Percentiles rank a stretch among this genome's conserved stretches.
These are phyloP conservation scores for Daldinia loculata DNA, from an alignment of 495 filamentous ascomycete genomes.

Conservation along the genomic window DNA sequence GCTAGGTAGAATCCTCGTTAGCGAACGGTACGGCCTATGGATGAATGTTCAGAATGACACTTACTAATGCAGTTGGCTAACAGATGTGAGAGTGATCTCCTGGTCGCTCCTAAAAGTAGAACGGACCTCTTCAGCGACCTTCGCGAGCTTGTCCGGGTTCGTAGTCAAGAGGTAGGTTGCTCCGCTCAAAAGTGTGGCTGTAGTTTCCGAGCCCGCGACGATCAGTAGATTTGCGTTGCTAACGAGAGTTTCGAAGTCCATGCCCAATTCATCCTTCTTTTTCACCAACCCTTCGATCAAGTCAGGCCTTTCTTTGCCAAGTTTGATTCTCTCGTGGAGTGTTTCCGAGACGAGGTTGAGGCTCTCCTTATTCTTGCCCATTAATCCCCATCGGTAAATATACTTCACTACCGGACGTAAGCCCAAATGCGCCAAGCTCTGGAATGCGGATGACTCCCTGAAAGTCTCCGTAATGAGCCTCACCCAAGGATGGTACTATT, in stretches of 20 bases:
- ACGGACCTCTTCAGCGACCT: conserved; percentile 57
- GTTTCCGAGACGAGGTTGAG: conserved; percentile 41
- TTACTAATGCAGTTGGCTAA: conserved; percentile 52
- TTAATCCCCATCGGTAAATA: not conserved
- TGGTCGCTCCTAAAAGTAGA: conserved; percentile 49
- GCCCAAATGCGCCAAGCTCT: conserved; percentile 28
- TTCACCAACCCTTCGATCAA: conserved; percentile 51
- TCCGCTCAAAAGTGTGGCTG: conserved; percentile 58
- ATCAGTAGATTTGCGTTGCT: conserved; percentile 42
- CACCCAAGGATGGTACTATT: conserved; percentile 56
- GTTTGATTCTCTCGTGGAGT: conserved; percentile 46
- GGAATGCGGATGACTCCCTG: conserved; percentile 38
- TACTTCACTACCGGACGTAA: conserved; percentile 17
- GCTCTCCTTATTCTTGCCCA: conserved; percentile 35
- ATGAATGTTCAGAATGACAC: not conserved
- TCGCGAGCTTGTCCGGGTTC: conserved; percentile 50
- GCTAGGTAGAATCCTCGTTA: not conserved
- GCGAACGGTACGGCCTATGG: not conserved
- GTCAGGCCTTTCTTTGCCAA: conserved; percentile 46
- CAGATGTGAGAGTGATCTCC: conserved; percentile 57
- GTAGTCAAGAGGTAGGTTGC: conserved; percentile 56
- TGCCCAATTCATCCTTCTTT: conserved; percentile 48
- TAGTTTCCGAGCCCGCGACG: conserved; percentile 62
- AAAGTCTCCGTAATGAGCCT: conserved; percentile 48
- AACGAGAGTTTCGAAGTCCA: conserved; percentile 25